phyloP scores from a whole-genome alignment of 1,284 basidiomycete species.

The Coniferiporia sulphurascens region DNA sequence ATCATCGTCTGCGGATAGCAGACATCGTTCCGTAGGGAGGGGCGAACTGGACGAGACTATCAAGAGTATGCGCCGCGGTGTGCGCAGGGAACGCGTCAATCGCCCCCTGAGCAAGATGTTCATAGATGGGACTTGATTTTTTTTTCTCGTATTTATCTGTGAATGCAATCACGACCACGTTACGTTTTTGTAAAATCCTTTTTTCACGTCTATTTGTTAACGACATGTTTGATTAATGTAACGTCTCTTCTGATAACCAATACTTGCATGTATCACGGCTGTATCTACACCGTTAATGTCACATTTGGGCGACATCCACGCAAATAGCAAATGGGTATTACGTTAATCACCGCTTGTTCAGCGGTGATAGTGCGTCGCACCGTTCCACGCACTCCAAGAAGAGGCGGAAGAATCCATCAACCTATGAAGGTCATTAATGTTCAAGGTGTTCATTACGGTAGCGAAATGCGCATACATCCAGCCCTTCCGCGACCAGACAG shows the following conservation, averaged over 20 bases:
- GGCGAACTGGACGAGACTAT: constrained; percentile 81
- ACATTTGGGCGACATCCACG: too few relatives aligned
- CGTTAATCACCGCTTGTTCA: constrained; percentile 32
- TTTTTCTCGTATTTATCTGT: neutral
- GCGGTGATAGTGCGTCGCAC: constrained; percentile 55
- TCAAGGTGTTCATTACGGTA: too few relatives aligned
- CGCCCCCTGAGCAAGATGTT: constrained; percentile 72
- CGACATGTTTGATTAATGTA: neutral
- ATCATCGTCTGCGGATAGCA: constrained; percentile 28
- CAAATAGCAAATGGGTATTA: too few relatives aligned
- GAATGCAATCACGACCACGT: too few relatives aligned
- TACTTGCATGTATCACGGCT: neutral
- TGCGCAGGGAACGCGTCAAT: constrained; percentile 44
- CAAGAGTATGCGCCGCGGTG: constrained; percentile 70
- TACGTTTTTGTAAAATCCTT: too few relatives aligned
- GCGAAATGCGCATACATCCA: constrained; percentile 59
- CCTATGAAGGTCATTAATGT: too few relatives aligned
- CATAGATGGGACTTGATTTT: constrained; percentile 47
- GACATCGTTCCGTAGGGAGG: constrained; percentile 52
- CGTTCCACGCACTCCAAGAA: constrained; percentile 54
- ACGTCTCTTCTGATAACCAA: constrained; percentile 1
- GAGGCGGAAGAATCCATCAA: constrained; percentile 57
- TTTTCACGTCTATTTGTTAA: neutral
- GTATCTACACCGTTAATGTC: neutral
- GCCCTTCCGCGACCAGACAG: constrained; percentile 58